Conservation (phyloP, 257 asterid species). For the Lantana camara region DNA sequence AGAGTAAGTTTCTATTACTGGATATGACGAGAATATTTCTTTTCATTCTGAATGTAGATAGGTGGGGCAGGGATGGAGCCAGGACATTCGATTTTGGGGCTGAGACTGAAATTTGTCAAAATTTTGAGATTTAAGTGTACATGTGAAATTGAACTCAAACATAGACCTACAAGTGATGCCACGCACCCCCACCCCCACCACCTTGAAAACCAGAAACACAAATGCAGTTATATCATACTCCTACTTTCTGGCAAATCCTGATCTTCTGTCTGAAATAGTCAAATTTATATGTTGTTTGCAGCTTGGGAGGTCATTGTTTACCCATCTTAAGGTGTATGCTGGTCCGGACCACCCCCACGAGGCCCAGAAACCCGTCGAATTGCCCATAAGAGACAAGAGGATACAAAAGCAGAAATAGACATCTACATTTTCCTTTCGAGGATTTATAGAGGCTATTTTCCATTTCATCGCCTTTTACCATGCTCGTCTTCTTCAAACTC, state of each 20-base stretch:
- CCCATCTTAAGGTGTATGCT: constrained; percentile 83
- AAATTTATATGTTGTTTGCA: constrained; percentile 46
- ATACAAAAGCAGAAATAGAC: constrained; percentile 51
- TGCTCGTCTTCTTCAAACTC: constrained; percentile 11
- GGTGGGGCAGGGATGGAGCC: neutral
- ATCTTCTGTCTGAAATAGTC: neutral
- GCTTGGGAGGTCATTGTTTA: constrained; percentile 88
- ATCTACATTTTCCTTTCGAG: neutral
- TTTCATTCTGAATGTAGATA: constrained; percentile 2
- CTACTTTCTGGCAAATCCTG: neutral
- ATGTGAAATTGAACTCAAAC: too few relatives aligned
- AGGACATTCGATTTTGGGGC: too few relatives aligned
- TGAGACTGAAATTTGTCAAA: too few relatives aligned
- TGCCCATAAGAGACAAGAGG: constrained; percentile 91
- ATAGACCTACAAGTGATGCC: too few relatives aligned
- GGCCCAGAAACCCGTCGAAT: constrained; percentile 78
- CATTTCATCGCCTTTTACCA: neutral
- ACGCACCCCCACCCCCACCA: too few relatives aligned
- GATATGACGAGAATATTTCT: neutral
- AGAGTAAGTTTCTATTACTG: constrained; percentile 52
- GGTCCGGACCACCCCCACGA: constrained; percentile 95
- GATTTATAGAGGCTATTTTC: constrained; percentile 5
- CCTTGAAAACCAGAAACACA: too few relatives aligned
- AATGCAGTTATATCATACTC: too few relatives aligned
- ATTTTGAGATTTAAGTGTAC: too few relatives aligned